Conservation (phyloP, 495 filamentous ascomycete species). For the Peziza echinospora region DNA sequence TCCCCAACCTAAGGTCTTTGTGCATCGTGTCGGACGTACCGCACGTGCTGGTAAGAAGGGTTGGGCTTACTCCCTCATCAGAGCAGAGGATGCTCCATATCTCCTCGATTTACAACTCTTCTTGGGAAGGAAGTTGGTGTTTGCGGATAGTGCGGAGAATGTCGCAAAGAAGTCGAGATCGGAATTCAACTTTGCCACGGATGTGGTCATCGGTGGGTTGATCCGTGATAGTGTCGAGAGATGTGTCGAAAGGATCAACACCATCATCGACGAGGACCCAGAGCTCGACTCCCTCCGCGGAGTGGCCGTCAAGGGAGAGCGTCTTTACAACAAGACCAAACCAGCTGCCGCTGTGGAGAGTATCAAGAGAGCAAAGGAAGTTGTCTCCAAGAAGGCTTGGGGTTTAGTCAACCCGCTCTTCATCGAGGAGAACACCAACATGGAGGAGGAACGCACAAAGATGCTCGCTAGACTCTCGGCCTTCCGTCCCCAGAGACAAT, state of each 20-base stretch:
- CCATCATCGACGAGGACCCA: slow-evolving; percentile 45
- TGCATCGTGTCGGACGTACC: slow-evolving; percentile 89
- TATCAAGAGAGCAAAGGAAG: slow-evolving; percentile 58
- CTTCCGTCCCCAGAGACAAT: slow-evolving; percentile 76
- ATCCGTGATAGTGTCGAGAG: slow-evolving; percentile 46
- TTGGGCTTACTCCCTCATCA: slow-evolving; percentile 84
- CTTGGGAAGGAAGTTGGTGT: slow-evolving; percentile 53
- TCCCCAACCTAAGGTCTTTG: slow-evolving; percentile 84
- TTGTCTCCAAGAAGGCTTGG: slow-evolving; percentile 46
- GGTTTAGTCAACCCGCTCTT: slow-evolving; percentile 55
- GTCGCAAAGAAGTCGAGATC: slow-evolving; percentile 24
- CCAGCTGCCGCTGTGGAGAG: slow-evolving; percentile 74
- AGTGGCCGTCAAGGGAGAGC: slow-evolving; percentile 76
- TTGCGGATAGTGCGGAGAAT: slow-evolving; percentile 36
- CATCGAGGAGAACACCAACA: slow-evolving; percentile 35
- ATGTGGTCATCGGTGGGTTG: slow-evolving; percentile 57
- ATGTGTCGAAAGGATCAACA: slow-evolving; percentile 55
- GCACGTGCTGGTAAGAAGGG: slow-evolving; percentile 77
- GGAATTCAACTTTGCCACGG: slow-evolving; percentile 48
- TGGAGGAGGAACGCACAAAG: slow-evolving; percentile 49
- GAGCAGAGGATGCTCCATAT: slow-evolving; percentile 69
- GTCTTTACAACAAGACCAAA: slow-evolving; percentile 69
- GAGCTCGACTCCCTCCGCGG: slow-evolving; percentile 48
- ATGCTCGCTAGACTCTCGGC: slow-evolving; percentile 72
- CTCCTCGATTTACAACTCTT: slow-evolving; percentile 91